phyloP scores from a whole-genome alignment of 345 rosid genomes.

The Cochlearia excelsa region DNA sequence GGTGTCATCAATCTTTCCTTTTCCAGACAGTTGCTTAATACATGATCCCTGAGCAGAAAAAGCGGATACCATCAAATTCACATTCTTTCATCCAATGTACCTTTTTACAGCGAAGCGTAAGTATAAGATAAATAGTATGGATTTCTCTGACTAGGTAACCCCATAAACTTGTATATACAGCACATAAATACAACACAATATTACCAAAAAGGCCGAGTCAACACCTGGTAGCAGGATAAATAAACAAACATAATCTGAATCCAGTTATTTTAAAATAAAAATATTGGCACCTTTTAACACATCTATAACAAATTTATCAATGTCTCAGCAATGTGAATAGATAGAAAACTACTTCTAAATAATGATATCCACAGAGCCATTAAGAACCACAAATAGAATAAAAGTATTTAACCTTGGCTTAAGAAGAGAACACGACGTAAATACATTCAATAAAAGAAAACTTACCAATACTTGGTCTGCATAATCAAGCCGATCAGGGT shows the following conservation, averaged over 20 bases:
- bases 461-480: slow-evolving; percentile 80
- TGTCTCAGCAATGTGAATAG: slow-evolving; percentile 14
- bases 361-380: slow-evolving; percentile 12
- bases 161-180: slow-evolving; percentile 6
- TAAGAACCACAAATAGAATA: slow-evolving; percentile 13
- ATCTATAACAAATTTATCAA: slow-evolving; percentile 3
- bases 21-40: slow-evolving; percentile 66
- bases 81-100: slow-evolving; percentile 21
- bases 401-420: slow-evolving; percentile 14
- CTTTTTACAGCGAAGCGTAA: slow-evolving; percentile 9
- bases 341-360: slow-evolving; percentile 9
- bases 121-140: slow-evolving; percentile 5
- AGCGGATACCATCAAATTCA: slow-evolving; percentile 26
- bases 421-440: slow-evolving; percentile 10
- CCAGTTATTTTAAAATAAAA: not conserved
- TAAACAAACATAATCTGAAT: slow-evolving; percentile 5
- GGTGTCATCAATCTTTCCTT: slow-evolving; percentile 77
- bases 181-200: slow-evolving; percentile 7
- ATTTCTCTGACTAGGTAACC: slow-evolving; percentile 8
- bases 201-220: not conserved
- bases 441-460: slow-evolving; percentile 17
- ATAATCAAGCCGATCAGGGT: slow-evolving; percentile 98
- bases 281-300: slow-evolving; percentile 8
- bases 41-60: slow-evolving; percentile 78
- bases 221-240: not conserved